Conservation (phyloP, 345 rosid genomes). For the Diplotaxis tenuifolia region DNA sequence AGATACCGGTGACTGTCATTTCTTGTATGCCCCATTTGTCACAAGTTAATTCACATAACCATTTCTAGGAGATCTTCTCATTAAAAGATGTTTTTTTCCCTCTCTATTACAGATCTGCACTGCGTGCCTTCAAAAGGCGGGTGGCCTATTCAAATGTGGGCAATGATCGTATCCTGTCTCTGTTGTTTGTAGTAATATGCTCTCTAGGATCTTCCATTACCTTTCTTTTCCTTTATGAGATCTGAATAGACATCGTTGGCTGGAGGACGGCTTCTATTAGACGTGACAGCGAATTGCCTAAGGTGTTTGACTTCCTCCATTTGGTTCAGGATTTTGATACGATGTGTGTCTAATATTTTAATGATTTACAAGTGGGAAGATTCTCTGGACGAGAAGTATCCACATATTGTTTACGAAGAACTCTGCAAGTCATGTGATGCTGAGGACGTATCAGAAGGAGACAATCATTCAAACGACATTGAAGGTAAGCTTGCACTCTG, state of each 20-base stretch:
- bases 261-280: conserved; percentile 98
- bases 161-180: conserved; percentile 80
- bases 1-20: conserved; percentile 57
- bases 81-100: conserved; percentile 19
- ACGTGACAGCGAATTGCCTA: conserved; percentile 75
- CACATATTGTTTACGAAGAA: conserved; percentile 87
- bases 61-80: conserved; percentile 6
- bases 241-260: conserved; percentile 76
- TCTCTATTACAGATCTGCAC: conserved; percentile 72
- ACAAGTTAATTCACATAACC: conserved; percentile 12
- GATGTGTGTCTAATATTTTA: not conserved
- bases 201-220: conserved; percentile 14
- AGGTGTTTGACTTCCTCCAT: conserved; percentile 46
- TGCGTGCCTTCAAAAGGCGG: conserved; percentile 71
- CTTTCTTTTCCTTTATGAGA: conserved; percentile 44
- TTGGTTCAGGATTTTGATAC: conserved; percentile 19
- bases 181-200: conserved; percentile 1
- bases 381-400: conserved; percentile 66
- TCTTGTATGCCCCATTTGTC: conserved; percentile 52
- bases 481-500: conserved; percentile 58
- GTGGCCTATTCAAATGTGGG: conserved; percentile 86
- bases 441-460: conserved; percentile 44
- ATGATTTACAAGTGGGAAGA: conserved; percentile 61
- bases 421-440: conserved; percentile 69
- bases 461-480: conserved; percentile 50